Evolutionary conservation across 2,329 filamentous ascomycete genomes (phyloP).

Genomic region (Pleomassaria siparia): DNA sequence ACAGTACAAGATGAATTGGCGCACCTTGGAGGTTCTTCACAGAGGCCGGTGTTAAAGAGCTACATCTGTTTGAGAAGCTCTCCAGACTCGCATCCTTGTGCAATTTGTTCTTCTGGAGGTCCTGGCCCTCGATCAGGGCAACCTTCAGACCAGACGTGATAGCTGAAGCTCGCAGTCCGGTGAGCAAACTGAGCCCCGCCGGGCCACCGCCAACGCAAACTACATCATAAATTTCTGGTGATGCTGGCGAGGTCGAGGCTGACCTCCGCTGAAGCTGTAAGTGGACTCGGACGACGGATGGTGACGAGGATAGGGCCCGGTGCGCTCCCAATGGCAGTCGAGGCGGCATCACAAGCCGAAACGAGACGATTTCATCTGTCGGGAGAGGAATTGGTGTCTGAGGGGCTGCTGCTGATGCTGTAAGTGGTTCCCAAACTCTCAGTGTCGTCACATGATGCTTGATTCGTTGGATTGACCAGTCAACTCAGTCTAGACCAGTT

Average conservation of each 20-base stretch:
- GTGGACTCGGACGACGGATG: slow-evolving; percentile 15
- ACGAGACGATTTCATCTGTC: slow-evolving; percentile 21
- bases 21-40: slow-evolving; percentile 71
- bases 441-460: not conserved
- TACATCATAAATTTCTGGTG: slow-evolving; percentile 83
- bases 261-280: slow-evolving; percentile 26
- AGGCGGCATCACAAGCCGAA: slow-evolving; percentile 35
- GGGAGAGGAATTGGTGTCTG: slow-evolving; percentile 10
- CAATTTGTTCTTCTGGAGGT: slow-evolving; percentile 68
- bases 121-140: slow-evolving; percentile 87
- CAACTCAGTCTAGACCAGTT: no score
- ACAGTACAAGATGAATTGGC: not conserved
- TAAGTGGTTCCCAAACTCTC: not conserved
- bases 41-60: slow-evolving; percentile 87
- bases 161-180: slow-evolving; percentile 61
- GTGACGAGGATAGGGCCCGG: slow-evolving; percentile 16
- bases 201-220: slow-evolving; percentile 90
- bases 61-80: slow-evolving; percentile 90
- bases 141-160: slow-evolving; percentile 76
- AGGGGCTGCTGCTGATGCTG: slow-evolving; percentile 18
- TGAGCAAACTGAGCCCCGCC: slow-evolving; percentile 71
- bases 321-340: slow-evolving; percentile 27
- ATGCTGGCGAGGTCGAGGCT: slow-evolving; percentile 34
- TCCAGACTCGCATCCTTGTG: slow-evolving; percentile 65
- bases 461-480: not conserved